A percentile compares a stretch with the other conserved stretches of the same genome.
Evolutionary conservation across 2,329 filamentous ascomycete genomes (phyloP).

Genomic region (Aspergillus pseudoviridinutans): DNA sequence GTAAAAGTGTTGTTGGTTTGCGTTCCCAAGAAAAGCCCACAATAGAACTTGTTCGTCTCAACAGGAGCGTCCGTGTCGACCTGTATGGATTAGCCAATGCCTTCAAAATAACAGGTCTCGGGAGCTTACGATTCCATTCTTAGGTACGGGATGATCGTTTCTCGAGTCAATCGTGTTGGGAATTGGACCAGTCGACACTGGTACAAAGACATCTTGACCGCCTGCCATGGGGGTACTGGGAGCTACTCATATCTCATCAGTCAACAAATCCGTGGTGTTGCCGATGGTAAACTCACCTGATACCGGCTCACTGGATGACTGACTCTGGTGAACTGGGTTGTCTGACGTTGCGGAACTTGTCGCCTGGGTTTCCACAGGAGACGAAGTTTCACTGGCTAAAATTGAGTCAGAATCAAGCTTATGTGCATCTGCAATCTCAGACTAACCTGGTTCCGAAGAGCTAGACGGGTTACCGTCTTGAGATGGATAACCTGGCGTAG

Average conservation of each 20-base stretch:
- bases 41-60: conserved; percentile 60
- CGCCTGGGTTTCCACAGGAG: background rate
- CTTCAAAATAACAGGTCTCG: background rate
- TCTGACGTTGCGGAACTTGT: background rate
- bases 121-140: conserved; percentile 35
- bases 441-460: background rate
- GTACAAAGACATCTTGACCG: conserved; percentile 41
- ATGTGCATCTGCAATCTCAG: background rate
- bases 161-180: conserved; percentile 37
- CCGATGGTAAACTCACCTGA: background rate
- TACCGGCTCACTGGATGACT: background rate
- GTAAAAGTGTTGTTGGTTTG: conserved; percentile 69
- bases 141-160: conserved; percentile 41
- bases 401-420: background rate
- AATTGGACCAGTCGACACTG: conserved; percentile 36
- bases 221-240: conserved; percentile 21
- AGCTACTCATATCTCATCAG: background rate
- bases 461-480: background rate
- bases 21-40: conserved; percentile 72
- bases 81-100: conserved; percentile 19
- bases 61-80: conserved; percentile 32
- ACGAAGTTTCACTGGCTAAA: background rate
- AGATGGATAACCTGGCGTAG: background rate
- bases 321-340: background rate
- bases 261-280: background rate